Evolutionary conservation across 1,139 yeast species (phyloP).

Genomic region (Yamadazyma taylorii): DNA sequence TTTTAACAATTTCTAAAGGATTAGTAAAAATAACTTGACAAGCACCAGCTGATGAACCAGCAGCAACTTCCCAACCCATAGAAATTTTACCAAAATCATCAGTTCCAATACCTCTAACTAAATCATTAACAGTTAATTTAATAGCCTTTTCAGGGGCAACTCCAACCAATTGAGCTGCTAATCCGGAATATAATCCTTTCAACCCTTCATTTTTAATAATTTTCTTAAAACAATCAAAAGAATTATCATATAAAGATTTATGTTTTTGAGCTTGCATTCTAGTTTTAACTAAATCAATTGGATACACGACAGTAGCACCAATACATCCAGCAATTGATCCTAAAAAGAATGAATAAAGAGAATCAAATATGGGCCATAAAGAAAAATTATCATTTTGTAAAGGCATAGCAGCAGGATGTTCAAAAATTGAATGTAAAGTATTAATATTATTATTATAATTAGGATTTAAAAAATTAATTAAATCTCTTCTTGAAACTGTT

Average conservation of each 20-base stretch:
- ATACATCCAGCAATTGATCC: conserved; percentile 97
- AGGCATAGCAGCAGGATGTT: conserved; percentile 43
- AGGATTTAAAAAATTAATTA: conserved; percentile 51
- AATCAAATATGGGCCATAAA: conserved; percentile 68
- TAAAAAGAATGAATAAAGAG: conserved; percentile 80
- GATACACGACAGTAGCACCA: conserved; percentile 98
- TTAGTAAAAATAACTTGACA: conserved; percentile 96
- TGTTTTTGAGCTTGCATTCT: conserved; percentile 96
- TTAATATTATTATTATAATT: conserved; percentile 38
- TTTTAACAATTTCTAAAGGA: conserved; percentile 94
- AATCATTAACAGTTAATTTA: conserved; percentile 90
- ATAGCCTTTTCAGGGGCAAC: conserved; percentile 99
- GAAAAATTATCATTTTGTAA: conserved; percentile 40
- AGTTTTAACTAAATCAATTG: conserved; percentile 93
- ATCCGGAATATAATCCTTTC: conserved; percentile 88
- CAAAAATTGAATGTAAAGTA: conserved; percentile 40
- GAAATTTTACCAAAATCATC: conserved; percentile 60
- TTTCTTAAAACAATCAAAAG: conserved; percentile 82
- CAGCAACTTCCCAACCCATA: conserved; percentile 70
- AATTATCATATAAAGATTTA: conserved; percentile 70
- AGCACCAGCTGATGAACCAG: conserved; percentile 95
- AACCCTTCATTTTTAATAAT: conserved; percentile 78
- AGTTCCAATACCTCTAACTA: conserved; percentile 74
- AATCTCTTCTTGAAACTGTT: conserved; percentile 51
- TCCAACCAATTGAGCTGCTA: conserved; percentile 92